phyloP scores from a whole-genome alignment of 2,329 filamentous ascomycete species.

The Aspergillus flavus region DNA sequence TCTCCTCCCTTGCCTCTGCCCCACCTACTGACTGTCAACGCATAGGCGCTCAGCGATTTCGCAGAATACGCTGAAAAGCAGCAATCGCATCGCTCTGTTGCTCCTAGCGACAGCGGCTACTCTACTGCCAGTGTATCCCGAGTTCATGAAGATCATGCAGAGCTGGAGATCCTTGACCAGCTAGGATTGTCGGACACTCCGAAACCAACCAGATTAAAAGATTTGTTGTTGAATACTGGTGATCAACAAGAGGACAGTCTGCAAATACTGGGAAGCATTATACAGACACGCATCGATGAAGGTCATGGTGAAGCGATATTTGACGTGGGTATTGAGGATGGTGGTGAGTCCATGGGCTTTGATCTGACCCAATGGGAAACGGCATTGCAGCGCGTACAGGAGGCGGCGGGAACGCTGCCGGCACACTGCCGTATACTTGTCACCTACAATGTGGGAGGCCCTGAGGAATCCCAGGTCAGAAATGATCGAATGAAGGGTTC shows the following conservation, averaged over 20 bases:
- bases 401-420: constrained; percentile 64
- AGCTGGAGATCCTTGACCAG: constrained; percentile 86
- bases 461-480: constrained; percentile 68
- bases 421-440: constrained; percentile 81
- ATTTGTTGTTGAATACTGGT: constrained; percentile 66
- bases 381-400: constrained; percentile 67
- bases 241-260: constrained; percentile 62
- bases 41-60: constrained; percentile 84
- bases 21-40: constrained; percentile 11
- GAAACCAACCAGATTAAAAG: constrained; percentile 67
- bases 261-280: constrained; percentile 63
- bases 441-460: constrained; percentile 86
- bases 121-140: constrained; percentile 38
- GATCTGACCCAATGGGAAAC: constrained; percentile 72
- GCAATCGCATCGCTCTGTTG: constrained; percentile 60
- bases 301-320: constrained; percentile 89
- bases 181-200: constrained; percentile 72
- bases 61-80: constrained; percentile 97
- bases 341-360: constrained; percentile 80
- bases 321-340: constrained; percentile 89
- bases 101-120: constrained; percentile 46
- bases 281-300: constrained; percentile 73
- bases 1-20: constrained; percentile 4
- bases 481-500: constrained; percentile 71
- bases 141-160: constrained; percentile 71